Conservation (phyloP, 2,329 filamentous ascomycete species). For the Colletotrichum sojae region DNA sequence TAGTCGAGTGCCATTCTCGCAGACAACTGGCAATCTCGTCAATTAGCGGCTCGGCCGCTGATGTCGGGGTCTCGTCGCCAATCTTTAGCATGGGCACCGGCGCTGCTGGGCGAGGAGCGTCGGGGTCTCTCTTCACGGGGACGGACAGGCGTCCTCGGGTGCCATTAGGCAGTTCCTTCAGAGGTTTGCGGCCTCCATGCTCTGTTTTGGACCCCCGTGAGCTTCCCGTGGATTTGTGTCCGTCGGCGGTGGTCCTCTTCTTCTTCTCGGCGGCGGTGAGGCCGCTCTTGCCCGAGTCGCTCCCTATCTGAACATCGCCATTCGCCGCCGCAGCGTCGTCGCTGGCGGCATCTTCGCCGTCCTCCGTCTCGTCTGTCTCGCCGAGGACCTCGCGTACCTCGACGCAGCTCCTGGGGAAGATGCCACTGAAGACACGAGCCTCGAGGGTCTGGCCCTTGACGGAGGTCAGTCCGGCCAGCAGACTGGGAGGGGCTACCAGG, state of each 20-base stretch:
- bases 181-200: conserved; percentile 41
- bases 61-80: conserved; percentile 95
- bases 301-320: conserved; percentile 46
- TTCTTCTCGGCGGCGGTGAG: conserved; percentile 57
- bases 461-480: conserved; percentile 91
- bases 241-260: conserved; percentile 46
- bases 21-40: conserved; percentile 98
- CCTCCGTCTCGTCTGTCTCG: conserved; percentile 72
- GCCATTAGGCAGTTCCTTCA: conserved; percentile 56
- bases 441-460: conserved; percentile 94
- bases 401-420: conserved; percentile 95
- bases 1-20: conserved; percentile 98
- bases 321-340: conserved; percentile 27
- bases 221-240: conserved; percentile 46
- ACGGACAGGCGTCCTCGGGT: conserved; percentile 60
- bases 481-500: conserved; percentile 91
- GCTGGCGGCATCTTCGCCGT: conserved; percentile 53
- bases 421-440: conserved; percentile 97
- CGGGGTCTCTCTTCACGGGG: conserved; percentile 72
- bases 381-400: conserved; percentile 94
- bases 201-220: conserved; percentile 41
- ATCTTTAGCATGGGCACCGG: conserved; percentile 98
- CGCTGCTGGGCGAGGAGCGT: conserved; percentile 83
- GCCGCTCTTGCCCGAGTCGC: conserved; percentile 70
- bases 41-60: conserved; percentile 88